These are phyloP conservation scores for Lobosporangium transversale DNA, from an alignment of 192 early-diverging fungal genomes.

Conservation along the genomic window DNA sequence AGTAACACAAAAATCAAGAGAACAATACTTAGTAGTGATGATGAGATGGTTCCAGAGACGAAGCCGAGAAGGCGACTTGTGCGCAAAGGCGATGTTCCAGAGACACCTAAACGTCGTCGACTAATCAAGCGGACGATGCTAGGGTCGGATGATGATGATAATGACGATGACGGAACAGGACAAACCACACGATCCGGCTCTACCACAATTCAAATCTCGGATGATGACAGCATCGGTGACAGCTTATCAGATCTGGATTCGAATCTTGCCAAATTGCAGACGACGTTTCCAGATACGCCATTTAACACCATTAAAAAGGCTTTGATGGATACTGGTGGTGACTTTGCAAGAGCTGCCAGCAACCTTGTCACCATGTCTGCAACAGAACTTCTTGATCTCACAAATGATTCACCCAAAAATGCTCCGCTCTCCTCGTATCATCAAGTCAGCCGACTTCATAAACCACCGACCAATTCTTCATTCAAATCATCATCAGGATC, in stretches of 20 bases:
- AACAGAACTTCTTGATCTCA: neutral
- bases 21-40: slow-evolving; percentile 32
- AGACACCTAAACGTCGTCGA: slow-evolving; percentile 28
- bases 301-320: slow-evolving; percentile 24
- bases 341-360: slow-evolving; percentile 23
- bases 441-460: slow-evolving; percentile 10
- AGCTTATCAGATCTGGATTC: slow-evolving; percentile 1
- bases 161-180: slow-evolving; percentile 1
- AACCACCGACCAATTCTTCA: neutral
- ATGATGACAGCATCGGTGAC: slow-evolving; percentile 20
- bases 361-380: neutral
- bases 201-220: slow-evolving; percentile 8
- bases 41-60: slow-evolving; percentile 9
- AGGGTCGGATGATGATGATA: slow-evolving; percentile 29
- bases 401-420: neutral
- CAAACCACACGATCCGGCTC: slow-evolving; percentile 7
- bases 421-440: neutral
- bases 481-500: too few species aligned
- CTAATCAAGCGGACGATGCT: slow-evolving; percentile 14
- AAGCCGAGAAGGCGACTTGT: slow-evolving; percentile 28
- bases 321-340: slow-evolving; percentile 7
- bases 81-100: slow-evolving; percentile 7
- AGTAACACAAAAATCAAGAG: neutral
- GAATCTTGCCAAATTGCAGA: slow-evolving; percentile 24
- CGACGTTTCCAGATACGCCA: slow-evolving; percentile 16